Base-by-base conservation (phyloP, 177 flowering plant genomes). In the Viscum album region DNA sequence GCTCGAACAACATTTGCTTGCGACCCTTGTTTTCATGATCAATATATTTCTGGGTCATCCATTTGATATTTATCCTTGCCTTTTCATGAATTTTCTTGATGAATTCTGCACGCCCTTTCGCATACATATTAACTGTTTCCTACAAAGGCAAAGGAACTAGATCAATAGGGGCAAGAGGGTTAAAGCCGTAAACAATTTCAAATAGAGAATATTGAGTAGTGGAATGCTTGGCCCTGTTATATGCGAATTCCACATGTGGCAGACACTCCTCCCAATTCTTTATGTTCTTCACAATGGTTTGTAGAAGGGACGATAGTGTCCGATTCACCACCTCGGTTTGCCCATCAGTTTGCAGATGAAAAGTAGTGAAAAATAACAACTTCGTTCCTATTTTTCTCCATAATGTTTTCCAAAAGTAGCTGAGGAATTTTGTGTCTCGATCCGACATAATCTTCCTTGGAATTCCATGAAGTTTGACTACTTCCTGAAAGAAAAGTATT, bases 311-410 rank as follows among this genome's bases (percentile, higher is more conserved):
- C n/a, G n/a, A n/a, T n/a, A 58, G 62, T 11, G 62, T 30, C 32
- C 62, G 8, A 30, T 58, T 58, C 62, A 58, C 62, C 8, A 58
- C 62, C 62, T 58, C 62, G 12, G 62, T 58, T 30, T 58, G 62
- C 26, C 62, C 62, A 58, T 58, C 62, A 23, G 23, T 58, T 58
- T 58, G 62, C 6, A n/a, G 23, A 30, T 58, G 62, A 58, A 11
- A 8, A n/a, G 62, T 30, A 23, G 16, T 58, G 26, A 11, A 10
- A 23, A 58, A 58, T n/a, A 10, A 7, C 62, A 58, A 61, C 24
- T 61, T 13, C 7, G 65, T 61, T 17, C 35, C 35, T 3, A 61
- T 10, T 34, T 12, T 61, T 7, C 24, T 61, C 32, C 65, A 61
- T 12, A 61, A 34, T 31, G 35, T 61, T 26, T 7, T 5, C 65